Conservation (phyloP, 352 stramenopile species). For the Detonula confervacea region DNA sequence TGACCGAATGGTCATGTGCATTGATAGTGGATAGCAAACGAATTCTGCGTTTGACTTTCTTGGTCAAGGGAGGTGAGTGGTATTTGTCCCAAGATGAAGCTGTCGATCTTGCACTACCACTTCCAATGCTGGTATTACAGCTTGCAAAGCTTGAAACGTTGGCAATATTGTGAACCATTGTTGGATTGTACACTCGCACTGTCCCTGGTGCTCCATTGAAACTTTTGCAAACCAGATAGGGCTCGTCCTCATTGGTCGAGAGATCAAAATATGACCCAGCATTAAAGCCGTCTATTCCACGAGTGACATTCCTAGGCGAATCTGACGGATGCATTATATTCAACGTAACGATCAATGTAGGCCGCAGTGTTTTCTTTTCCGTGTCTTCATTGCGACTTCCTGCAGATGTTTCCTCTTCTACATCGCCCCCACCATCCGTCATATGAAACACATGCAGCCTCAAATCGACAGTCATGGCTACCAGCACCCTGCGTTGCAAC, state of each 20-base stretch:
- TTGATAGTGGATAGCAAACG: constrained; percentile 47
- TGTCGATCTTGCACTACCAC: constrained; percentile 13
- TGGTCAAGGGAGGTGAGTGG: constrained; percentile 10
- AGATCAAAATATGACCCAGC: constrained; percentile 56
- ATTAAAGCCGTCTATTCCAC: constrained; percentile 42
- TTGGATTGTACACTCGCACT: constrained; percentile 52
- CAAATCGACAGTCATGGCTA: constrained; percentile 46
- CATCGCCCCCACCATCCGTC: not conserved
- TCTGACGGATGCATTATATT: constrained; percentile 54
- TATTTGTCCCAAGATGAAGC: constrained; percentile 32
- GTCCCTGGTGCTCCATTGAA: constrained; percentile 46
- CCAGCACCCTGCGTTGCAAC: constrained; percentile 40
- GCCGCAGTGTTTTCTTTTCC: constrained; percentile 13
- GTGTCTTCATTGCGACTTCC: not conserved
- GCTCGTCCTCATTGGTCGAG: constrained; percentile 27
- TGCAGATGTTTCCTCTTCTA: not conserved
- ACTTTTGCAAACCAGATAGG: constrained; percentile 53
- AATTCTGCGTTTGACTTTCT: constrained; percentile 33
- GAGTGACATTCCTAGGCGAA: constrained; percentile 38
- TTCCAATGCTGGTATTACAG: constrained; percentile 19
- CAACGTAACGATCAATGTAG: constrained; percentile 42
- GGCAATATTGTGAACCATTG: constrained; percentile 17
- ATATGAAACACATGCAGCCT: constrained; percentile 54
- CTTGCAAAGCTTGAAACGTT: constrained; percentile 21
- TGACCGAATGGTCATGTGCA: constrained; percentile 50